Conservation (phyloP, 2,329 filamentous ascomycete genomes). For the Alternaria angustiovoidea region DNA sequence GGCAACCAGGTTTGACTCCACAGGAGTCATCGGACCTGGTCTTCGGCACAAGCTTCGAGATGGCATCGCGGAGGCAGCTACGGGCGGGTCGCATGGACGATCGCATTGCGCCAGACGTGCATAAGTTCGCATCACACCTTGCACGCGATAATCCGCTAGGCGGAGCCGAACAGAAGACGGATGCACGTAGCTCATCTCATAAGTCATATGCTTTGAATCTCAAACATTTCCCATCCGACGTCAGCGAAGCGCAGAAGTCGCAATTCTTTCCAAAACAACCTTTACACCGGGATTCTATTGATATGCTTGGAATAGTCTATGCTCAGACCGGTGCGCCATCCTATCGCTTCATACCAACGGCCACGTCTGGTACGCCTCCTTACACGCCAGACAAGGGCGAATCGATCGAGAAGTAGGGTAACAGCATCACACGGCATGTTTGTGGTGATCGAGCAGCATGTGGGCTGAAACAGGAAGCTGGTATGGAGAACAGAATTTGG, state of each 20-base stretch:
- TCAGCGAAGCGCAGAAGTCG: not conserved
- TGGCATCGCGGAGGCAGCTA: not conserved
- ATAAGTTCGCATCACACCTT: not conserved
- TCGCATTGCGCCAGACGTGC: slow-evolving; percentile 5
- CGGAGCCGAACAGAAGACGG: not conserved
- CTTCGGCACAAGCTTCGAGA: slow-evolving; percentile 5
- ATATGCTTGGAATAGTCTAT: not conserved
- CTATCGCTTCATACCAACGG: not conserved
- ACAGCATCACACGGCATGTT: too few species aligned
- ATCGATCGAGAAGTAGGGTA: too few species aligned
- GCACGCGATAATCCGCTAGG: not conserved
- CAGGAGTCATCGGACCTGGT: slow-evolving; percentile 10
- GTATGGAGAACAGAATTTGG: not conserved
- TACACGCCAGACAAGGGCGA: not conserved
- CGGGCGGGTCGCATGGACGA: not conserved
- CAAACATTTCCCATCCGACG: too few species aligned
- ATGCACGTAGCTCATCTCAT: not conserved
- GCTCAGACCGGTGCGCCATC: not conserved
- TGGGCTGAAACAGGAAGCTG: not conserved
- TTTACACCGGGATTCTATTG: too few species aligned
- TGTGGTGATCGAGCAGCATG: not conserved
- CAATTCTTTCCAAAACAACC: not conserved
- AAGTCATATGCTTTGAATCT: not conserved
- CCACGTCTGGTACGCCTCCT: not conserved
- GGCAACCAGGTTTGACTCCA: slow-evolving; percentile 15